phyloP scores from a whole-genome alignment of 1,284 basidiomycete genomes.

The Baeospora myosura region DNA sequence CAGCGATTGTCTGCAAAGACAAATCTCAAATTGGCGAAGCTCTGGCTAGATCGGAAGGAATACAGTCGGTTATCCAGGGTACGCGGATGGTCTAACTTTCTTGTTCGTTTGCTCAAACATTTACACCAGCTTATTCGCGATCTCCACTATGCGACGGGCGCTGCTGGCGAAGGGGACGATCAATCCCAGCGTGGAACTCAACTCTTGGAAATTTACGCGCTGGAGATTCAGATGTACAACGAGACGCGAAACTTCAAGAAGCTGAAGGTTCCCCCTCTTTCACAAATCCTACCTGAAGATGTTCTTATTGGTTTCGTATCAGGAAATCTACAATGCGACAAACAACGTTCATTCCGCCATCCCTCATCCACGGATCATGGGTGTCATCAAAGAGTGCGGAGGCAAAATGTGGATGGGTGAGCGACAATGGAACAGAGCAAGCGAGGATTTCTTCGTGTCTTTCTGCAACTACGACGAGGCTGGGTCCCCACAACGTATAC shows the following conservation, averaged over 20 bases:
- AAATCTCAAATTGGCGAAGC: conserved; percentile 93
- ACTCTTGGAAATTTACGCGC: conserved; percentile 94
- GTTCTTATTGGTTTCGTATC: conserved; percentile 8
- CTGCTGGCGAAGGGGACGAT: conserved; percentile 65
- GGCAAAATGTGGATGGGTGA: conserved; percentile 99
- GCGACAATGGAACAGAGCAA: conserved; percentile 94
- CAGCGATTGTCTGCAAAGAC: conserved; percentile 92
- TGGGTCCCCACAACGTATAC: conserved; percentile 91
- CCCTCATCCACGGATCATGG: conserved; percentile 97
- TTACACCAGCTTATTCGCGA: conserved; percentile 59
- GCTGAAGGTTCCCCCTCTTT: conserved; percentile 58
- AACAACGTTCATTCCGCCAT: conserved; percentile 93
- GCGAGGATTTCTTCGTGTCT: conserved; percentile 97
- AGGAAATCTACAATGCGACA: conserved; percentile 97
- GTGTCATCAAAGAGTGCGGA: conserved; percentile 97
- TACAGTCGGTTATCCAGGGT: conserved; percentile 81
- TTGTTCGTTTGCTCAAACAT: conserved; percentile 3
- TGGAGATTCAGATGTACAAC: conserved; percentile 99
- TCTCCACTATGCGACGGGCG: conserved; percentile 58
- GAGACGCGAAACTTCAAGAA: conserved; percentile 94
- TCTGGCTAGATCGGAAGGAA: conserved; percentile 95
- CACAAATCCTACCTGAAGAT: neutral
- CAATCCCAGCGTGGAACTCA: conserved; percentile 87
- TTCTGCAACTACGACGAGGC: conserved; percentile 99
- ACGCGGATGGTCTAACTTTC: conserved; percentile 14